Conservation (phyloP, 2,329 filamentous ascomycete species). For the Dactylellina leptospora region DNA sequence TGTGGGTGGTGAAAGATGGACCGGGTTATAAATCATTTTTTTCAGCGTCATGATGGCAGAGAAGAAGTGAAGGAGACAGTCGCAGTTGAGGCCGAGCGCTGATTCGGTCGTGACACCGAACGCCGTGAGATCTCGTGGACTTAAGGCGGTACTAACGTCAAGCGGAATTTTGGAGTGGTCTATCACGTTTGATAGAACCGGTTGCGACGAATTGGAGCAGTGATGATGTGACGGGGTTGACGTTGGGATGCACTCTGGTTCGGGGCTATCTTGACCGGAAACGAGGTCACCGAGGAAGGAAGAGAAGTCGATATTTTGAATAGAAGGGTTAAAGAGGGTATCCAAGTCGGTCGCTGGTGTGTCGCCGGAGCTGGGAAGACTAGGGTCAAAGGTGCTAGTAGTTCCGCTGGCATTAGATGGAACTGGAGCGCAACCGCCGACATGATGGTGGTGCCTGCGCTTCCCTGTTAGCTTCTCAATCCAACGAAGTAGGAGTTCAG, state of each 20-base stretch:
- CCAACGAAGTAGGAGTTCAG: neutral
- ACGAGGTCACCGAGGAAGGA: slow-evolving; percentile 35
- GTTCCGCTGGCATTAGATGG: slow-evolving; percentile 16
- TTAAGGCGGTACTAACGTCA: slow-evolving; percentile 38
- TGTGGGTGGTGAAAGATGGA: slow-evolving; percentile 47
- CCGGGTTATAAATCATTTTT: slow-evolving; percentile 53
- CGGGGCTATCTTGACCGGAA: slow-evolving; percentile 8
- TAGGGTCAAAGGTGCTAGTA: slow-evolving; percentile 23
- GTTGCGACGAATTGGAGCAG: slow-evolving; percentile 10
- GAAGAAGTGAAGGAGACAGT: slow-evolving; percentile 52
- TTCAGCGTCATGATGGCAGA: slow-evolving; percentile 51
- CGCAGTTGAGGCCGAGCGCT: slow-evolving; percentile 36
- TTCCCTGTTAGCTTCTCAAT: slow-evolving; percentile 5
- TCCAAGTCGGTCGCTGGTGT: slow-evolving; percentile 26
- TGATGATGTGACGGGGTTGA: slow-evolving; percentile 12
- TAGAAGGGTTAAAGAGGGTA: slow-evolving; percentile 41
- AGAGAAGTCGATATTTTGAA: slow-evolving; percentile 46
- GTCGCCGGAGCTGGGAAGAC: slow-evolving; percentile 20
- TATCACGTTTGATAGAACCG: slow-evolving; percentile 32
- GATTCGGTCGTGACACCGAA: slow-evolving; percentile 30
- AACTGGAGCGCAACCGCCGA: slow-evolving; percentile 33
- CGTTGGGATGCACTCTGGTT: slow-evolving; percentile 17
- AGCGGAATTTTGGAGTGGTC: slow-evolving; percentile 43
- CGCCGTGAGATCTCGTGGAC: slow-evolving; percentile 35
- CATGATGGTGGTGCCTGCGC: slow-evolving; percentile 25